Percentiles rank a stretch among this genome's conserved stretches.
Evolutionary conservation across 371 early-diverging fungal genomes (phyloP).

Genomic region (Umbelopsis sp.): DNA sequence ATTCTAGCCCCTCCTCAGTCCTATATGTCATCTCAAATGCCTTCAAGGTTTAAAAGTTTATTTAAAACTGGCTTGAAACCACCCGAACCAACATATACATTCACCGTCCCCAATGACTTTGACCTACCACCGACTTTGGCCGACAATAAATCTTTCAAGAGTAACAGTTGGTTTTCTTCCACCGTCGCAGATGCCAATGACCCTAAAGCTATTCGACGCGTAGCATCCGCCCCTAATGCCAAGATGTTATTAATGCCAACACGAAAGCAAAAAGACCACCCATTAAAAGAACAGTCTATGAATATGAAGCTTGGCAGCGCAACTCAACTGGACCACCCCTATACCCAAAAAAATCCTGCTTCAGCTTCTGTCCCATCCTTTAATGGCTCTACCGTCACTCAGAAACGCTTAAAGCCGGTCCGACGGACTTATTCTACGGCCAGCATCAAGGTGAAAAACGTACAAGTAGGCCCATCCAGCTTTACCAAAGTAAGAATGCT

Average conservation of each 20-base stretch:
- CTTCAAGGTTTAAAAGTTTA: slow-evolving; percentile 42
- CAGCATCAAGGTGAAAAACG: slow-evolving; percentile 76
- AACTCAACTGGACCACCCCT: slow-evolving; percentile 27
- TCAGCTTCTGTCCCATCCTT: slow-evolving; percentile 20
- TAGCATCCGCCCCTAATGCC: slow-evolving; percentile 65
- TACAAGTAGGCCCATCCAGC: slow-evolving; percentile 81
- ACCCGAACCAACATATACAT: slow-evolving; percentile 23
- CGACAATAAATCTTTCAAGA: slow-evolving; percentile 36
- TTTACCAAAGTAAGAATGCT: slow-evolving; percentile 83
- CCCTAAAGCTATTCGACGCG: slow-evolving; percentile 51
- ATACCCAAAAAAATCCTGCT: slow-evolving; percentile 31
- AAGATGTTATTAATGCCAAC: slow-evolving; percentile 31
- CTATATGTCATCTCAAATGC: slow-evolving; percentile 37
- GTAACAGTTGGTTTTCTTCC: slow-evolving; percentile 49
- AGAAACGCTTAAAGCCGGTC: slow-evolving; percentile 24
- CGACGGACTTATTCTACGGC: slow-evolving; percentile 73
- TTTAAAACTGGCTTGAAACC: slow-evolving; percentile 28
- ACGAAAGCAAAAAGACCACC: slow-evolving; percentile 24
- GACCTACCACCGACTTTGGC: slow-evolving; percentile 24
- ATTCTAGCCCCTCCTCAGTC: slow-evolving; percentile 48
- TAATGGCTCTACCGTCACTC: slow-evolving; percentile 10
- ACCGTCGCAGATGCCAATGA: slow-evolving; percentile 27
- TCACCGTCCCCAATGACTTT: slow-evolving; percentile 45
- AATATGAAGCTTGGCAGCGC: slow-evolving; percentile 29
- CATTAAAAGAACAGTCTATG: slow-evolving; percentile 17